A percentile compares a stretch with the other conserved stretches of the same genome.
Conservation (phyloP, 176 grass and related monocot genomes). For the Oryza officinalis region DNA sequence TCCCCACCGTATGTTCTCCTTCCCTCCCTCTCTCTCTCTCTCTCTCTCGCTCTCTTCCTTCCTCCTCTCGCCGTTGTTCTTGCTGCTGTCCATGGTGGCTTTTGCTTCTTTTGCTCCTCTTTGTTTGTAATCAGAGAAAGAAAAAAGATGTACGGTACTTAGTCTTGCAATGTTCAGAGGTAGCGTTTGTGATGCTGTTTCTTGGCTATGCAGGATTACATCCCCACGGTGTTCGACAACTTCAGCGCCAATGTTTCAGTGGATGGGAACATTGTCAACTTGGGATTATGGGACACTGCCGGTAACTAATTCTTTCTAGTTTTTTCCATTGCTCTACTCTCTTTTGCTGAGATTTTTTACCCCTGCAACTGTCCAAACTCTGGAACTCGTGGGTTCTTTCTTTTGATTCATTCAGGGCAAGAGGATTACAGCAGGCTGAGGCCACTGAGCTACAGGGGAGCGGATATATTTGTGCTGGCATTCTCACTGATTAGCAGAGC, state of each 20-base stretch:
- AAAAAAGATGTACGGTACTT: no score
- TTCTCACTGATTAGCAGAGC: constrained; percentile 92
- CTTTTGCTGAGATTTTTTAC: not conserved
- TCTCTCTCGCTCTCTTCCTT: not conserved
- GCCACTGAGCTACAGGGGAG: constrained; percentile 83
- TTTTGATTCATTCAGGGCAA: constrained; percentile 54
- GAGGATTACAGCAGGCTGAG: constrained; percentile 94
- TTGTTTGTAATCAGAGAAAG: not conserved
- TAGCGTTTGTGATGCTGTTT: not conserved
- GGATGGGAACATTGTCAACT: constrained; percentile 69
- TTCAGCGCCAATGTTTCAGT: constrained; percentile 86
- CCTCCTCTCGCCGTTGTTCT: not conserved
- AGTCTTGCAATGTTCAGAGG: not conserved
- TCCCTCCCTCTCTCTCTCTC: not conserved
- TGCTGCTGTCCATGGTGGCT: not conserved
- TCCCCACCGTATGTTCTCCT: constrained; percentile 64
- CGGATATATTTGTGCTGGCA: constrained; percentile 83
- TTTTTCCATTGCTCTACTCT: not conserved
- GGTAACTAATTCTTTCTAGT: constrained; percentile 42
- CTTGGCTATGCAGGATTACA: constrained; percentile 58
- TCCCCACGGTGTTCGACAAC: constrained; percentile 84
- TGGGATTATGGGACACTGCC: constrained; percentile 78
- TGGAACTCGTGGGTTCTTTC: not conserved
- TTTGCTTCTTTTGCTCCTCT: not conserved
- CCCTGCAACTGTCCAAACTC: not conserved